phyloP scores from a whole-genome alignment of 495 filamentous ascomycete species.

The Penicillium waksmanii region DNA sequence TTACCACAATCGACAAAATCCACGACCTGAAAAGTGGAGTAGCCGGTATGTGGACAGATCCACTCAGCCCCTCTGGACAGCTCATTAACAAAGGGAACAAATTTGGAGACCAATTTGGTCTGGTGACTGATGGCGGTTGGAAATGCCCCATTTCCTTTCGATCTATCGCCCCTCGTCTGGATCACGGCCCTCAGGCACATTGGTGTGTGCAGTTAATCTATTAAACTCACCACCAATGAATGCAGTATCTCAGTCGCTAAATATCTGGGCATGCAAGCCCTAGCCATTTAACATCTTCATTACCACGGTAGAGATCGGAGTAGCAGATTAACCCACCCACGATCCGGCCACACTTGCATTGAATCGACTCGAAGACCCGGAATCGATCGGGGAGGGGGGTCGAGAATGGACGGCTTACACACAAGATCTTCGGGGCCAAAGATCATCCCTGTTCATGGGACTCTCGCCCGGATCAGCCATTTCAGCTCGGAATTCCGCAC shows the following conservation, averaged over 20 bases:
- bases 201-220: conserved; percentile 4
- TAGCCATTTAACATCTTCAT: neutral
- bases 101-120: neutral
- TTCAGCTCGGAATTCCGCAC: conserved; percentile 5
- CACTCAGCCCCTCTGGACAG: conserved; percentile 4
- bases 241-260: neutral
- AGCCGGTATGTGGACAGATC: neutral
- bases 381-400: neutral
- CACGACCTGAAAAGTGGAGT: conserved; percentile 5
- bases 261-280: no score
- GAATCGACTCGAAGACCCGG: neutral
- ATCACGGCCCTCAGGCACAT: neutral
- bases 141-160: neutral
- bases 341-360: neutral
- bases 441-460: conserved; percentile 4
- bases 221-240: neutral
- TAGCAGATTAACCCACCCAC: neutral
- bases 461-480: conserved; percentile 3
- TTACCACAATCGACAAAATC: neutral
- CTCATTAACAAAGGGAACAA: neutral
- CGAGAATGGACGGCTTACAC: neutral
- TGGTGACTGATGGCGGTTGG: neutral
- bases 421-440: conserved; percentile 9
- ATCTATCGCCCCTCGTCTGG: conserved; percentile 1
- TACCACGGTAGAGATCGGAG: neutral